Evolutionary conservation across 352 stramenopile species (phyloP).

Genomic region (Phytophthora palmivora): DNA sequence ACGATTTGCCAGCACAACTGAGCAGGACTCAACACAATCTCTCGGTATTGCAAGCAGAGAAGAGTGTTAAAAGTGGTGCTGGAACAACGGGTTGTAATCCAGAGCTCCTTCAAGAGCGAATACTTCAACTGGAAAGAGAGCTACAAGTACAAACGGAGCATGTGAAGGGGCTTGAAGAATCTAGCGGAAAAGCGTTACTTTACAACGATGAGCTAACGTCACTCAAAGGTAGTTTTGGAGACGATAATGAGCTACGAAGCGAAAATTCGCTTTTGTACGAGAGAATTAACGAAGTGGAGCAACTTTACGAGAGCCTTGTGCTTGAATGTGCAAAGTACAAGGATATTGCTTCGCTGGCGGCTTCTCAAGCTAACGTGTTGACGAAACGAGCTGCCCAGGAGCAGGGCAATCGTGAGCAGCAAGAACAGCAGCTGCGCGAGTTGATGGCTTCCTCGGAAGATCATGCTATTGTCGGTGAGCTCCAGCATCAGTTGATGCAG

Average conservation of each 20-base stretch:
- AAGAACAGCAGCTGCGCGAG: conserved; percentile 73
- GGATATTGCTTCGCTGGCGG: conserved; percentile 66
- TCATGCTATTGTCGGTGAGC: conserved; percentile 87
- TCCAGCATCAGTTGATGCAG: conserved; percentile 92
- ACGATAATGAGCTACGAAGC: conserved; percentile 44
- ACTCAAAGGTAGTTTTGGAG: background rate
- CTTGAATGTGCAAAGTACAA: conserved; percentile 73
- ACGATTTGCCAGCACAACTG: conserved; percentile 56
- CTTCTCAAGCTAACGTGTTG: conserved; percentile 67
- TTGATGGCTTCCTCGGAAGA: conserved; percentile 88
- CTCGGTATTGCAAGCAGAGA: conserved; percentile 54
- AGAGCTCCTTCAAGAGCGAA: conserved; percentile 36
- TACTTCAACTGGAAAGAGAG: conserved; percentile 63
- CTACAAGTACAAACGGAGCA: conserved; percentile 44
- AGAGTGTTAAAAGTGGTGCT: conserved; percentile 10
- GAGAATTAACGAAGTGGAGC: conserved; percentile 75
- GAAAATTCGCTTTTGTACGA: conserved; percentile 72
- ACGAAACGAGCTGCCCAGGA: conserved; percentile 47
- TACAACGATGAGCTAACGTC: conserved; percentile 17
- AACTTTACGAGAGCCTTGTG: conserved; percentile 72
- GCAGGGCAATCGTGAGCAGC: conserved; percentile 55
- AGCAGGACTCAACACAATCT: conserved; percentile 56
- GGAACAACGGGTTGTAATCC: conserved; percentile 1
- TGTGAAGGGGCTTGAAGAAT: conserved; percentile 61
- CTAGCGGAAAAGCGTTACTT: conserved; percentile 8